A percentile compares a stretch with the other conserved stretches of the same genome.
These are phyloP conservation scores for Pascua sp. DNA, from an alignment of 1,284 basidiomycete species.

Conservation along the genomic window DNA sequence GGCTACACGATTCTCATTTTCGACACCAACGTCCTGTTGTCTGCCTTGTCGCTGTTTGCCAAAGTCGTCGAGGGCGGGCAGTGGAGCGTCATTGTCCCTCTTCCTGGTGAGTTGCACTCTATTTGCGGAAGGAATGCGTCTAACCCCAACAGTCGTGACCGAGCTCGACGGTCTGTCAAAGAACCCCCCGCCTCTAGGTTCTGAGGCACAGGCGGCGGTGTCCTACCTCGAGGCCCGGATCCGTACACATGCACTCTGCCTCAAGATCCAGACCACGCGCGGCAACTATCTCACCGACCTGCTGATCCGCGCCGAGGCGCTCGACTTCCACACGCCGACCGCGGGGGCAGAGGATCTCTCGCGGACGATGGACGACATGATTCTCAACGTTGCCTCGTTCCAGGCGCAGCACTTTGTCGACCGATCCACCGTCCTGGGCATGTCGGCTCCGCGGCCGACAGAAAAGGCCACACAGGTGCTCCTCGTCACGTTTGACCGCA, in stretches of 20 bases:
- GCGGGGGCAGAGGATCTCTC: constrained; percentile 52
- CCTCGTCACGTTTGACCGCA: constrained; percentile 85
- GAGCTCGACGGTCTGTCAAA: constrained; percentile 85
- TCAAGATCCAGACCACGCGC: constrained; percentile 91
- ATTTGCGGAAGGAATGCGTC: no score
- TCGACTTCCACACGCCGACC: constrained; percentile 59
- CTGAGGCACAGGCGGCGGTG: constrained; percentile 64
- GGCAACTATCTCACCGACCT: constrained; percentile 90
- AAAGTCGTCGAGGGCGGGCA: constrained; percentile 71
- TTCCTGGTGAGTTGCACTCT: constrained; percentile 55
- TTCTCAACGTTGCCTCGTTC: constrained; percentile 85
- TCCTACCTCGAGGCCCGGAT: constrained; percentile 71
- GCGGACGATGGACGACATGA: constrained; percentile 89
- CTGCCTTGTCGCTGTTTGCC: constrained; percentile 67
- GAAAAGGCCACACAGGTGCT: constrained; percentile 66
- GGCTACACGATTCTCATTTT: constrained; percentile 88
- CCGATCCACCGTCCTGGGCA: constrained; percentile 66
- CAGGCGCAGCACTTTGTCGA: constrained; percentile 90
- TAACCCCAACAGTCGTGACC: constrained; percentile 7
- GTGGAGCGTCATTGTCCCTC: constrained; percentile 87
- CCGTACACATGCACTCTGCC: constrained; percentile 65
- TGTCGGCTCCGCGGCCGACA: constrained; percentile 2
- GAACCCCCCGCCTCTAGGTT: constrained; percentile 64
- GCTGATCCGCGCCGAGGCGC: constrained; percentile 76
- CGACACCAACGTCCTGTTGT: constrained; percentile 90